A percentile compares a stretch with the other conserved stretches of the same genome.
Evolutionary conservation across 768 basidiomycete genomes (phyloP).

Genomic region (Lyophyllum atratum): DNA sequence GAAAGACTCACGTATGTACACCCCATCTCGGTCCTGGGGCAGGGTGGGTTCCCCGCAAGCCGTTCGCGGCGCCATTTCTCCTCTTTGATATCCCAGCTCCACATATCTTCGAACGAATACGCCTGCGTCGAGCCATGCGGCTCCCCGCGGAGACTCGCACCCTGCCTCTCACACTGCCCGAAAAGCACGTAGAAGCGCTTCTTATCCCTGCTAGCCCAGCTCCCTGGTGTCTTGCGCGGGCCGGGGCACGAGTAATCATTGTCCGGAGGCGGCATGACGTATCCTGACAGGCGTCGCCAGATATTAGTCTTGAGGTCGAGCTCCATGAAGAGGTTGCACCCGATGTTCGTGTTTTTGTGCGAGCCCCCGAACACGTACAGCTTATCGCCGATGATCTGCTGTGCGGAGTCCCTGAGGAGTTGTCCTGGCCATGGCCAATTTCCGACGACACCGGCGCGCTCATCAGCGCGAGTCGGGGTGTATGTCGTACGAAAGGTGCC

Average conservation of each 20-base stretch:
- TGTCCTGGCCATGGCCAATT: constrained; percentile 26
- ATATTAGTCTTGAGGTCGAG: constrained; percentile 33
- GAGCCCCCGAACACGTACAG: constrained; percentile 41
- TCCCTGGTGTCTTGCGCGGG: constrained; percentile 31
- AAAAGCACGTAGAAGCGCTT: constrained; percentile 34
- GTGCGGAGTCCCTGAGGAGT: constrained; percentile 14
- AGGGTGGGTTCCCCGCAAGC: constrained; percentile 30
- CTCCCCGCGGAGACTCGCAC: constrained; percentile 23
- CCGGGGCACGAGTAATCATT: constrained; percentile 30
- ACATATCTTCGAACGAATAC: constrained; percentile 27
- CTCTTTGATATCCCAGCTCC: constrained; percentile 31
- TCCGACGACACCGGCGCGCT: constrained; percentile 17
- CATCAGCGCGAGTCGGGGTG: constrained; percentile 15
- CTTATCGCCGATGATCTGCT: constrained; percentile 29
- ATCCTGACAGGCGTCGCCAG: constrained; percentile 23
- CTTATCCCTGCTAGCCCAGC: constrained; percentile 33
- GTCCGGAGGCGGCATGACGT: constrained; percentile 15
- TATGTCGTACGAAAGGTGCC: constrained; percentile 27
- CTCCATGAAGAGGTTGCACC: constrained; percentile 38
- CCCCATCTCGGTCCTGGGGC: constrained; percentile 30
- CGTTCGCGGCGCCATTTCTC: constrained; percentile 32
- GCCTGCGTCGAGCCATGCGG: constrained; percentile 19
- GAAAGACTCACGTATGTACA: constrained; percentile 26
- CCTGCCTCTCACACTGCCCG: constrained; percentile 36
- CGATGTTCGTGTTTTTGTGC: constrained; percentile 27